Percentiles rank a stretch among this genome's conserved stretches.
phyloP scores from a whole-genome alignment of 495 filamentous ascomycete species.

The Penicillium herquei region DNA sequence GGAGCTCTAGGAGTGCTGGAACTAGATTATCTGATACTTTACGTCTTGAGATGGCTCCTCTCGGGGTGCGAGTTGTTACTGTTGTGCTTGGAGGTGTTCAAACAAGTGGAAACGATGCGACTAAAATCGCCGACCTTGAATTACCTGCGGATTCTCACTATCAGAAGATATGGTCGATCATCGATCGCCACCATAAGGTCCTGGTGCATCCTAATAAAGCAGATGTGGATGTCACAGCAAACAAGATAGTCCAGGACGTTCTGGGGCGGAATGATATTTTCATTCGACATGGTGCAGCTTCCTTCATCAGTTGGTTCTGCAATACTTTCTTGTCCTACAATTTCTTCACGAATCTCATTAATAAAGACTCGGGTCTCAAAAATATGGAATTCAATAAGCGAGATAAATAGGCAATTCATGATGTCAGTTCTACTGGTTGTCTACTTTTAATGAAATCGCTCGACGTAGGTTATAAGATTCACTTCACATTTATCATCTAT shows the following conservation, averaged over 20 bases:
- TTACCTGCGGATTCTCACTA: conserved; percentile 19
- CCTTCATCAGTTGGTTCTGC: conserved; percentile 19
- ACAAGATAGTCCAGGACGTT: conserved; percentile 21
- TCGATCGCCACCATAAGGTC: conserved; percentile 21
- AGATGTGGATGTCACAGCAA: conserved; percentile 15
- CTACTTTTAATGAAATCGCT: no score
- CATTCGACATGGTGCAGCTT: conserved; percentile 20
- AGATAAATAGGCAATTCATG: no score
- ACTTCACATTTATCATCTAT: no score
- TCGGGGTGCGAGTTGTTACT: conserved; percentile 30
- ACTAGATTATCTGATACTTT: conserved; percentile 26
- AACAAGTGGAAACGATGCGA: conserved; percentile 15
- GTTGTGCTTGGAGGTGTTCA: conserved; percentile 20
- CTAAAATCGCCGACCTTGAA: conserved; percentile 17
- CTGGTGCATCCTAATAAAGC: conserved; percentile 19
- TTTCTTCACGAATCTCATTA: neutral
- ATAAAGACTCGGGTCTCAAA: neutral
- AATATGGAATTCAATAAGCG: neutral
- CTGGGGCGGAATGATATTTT: conserved; percentile 9
- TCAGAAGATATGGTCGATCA: conserved; percentile 12
- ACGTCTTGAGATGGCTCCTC: conserved; percentile 31
- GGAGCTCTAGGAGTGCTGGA: conserved; percentile 15
- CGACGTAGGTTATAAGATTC: no score
- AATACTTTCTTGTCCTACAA: conserved; percentile 16
- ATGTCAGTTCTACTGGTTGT: no score